Conservation (phyloP, 257 asterid genomes). For the Ilex aquifolium region DNA sequence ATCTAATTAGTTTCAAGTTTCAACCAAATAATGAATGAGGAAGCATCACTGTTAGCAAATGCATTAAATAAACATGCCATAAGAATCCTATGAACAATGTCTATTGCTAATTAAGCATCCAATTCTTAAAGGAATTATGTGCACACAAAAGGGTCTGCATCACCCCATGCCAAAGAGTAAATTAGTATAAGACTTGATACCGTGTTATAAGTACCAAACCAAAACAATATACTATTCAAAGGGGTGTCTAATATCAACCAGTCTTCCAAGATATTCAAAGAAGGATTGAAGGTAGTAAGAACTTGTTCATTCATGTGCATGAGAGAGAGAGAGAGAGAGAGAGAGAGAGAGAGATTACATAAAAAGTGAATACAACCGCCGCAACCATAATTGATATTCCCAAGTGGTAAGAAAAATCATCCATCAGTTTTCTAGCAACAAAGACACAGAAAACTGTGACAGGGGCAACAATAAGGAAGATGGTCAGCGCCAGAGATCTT, state of each 20-base stretch:
- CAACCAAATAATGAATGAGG: too few species aligned
- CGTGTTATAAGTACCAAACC: too few species aligned
- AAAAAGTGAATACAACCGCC: conserved; percentile 59
- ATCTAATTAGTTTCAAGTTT: too few species aligned
- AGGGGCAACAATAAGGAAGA: conserved; percentile 84
- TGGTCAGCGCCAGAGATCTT: conserved; percentile 75
- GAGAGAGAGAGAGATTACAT: conserved; percentile 44
- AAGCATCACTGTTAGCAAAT: too few species aligned
- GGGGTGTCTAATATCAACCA: background rate
- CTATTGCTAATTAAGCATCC: too few species aligned
- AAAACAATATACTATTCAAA: too few species aligned
- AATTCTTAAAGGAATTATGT: too few species aligned
- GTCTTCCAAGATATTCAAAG: background rate
- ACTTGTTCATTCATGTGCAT: background rate
- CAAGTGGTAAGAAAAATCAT: conserved; percentile 59
- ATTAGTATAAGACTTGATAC: too few species aligned
- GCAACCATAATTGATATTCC: conserved; percentile 73
- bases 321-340: background rate
- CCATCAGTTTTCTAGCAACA: conserved; percentile 80
- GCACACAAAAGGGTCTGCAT: too few species aligned
- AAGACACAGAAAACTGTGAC: conserved; percentile 71
- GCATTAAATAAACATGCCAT: too few species aligned
- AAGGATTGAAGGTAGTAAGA: background rate
- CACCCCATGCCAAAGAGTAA: too few species aligned
- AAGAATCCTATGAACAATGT: too few species aligned